These are phyloP conservation scores for Royoungia palumana DNA, from an alignment of 768 basidiomycete genomes.

Conservation along the genomic window DNA sequence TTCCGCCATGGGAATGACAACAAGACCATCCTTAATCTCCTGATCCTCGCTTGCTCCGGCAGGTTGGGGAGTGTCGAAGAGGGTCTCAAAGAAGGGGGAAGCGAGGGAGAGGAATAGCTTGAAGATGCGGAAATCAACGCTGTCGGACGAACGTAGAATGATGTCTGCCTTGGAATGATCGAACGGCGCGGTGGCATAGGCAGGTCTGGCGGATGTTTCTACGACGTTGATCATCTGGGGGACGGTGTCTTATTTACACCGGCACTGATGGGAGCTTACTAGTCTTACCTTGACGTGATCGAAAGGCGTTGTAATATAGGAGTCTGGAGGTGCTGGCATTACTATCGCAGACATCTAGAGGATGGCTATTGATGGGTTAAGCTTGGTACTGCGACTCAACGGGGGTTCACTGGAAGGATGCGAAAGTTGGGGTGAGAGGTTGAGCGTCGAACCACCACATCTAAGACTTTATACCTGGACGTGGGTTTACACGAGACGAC, in stretches of 20 bases:
- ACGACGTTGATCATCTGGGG: neutral
- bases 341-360: neutral
- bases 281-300: no score
- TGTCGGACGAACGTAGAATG: slow-evolving; percentile 27
- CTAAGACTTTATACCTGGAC: no score
- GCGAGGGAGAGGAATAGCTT: slow-evolving; percentile 31
- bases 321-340: neutral
- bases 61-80: slow-evolving; percentile 32
- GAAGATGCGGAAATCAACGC: slow-evolving; percentile 31
- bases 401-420: no score
- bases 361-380: neutral
- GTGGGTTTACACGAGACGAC: no score
- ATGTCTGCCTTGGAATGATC: slow-evolving; percentile 23
- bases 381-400: no score
- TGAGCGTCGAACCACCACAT: no score
- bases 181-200: slow-evolving; percentile 19
- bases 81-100: slow-evolving; percentile 32
- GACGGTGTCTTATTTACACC: neutral
- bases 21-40: slow-evolving; percentile 13
- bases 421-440: no score
- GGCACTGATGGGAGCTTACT: no score
- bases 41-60: slow-evolving; percentile 3
- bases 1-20: slow-evolving; percentile 20
- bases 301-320: neutral
- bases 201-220: neutral